These are phyloP conservation scores for Plasmopara halstedii DNA, from an alignment of 352 stramenopile genomes.

Conservation along the genomic window DNA sequence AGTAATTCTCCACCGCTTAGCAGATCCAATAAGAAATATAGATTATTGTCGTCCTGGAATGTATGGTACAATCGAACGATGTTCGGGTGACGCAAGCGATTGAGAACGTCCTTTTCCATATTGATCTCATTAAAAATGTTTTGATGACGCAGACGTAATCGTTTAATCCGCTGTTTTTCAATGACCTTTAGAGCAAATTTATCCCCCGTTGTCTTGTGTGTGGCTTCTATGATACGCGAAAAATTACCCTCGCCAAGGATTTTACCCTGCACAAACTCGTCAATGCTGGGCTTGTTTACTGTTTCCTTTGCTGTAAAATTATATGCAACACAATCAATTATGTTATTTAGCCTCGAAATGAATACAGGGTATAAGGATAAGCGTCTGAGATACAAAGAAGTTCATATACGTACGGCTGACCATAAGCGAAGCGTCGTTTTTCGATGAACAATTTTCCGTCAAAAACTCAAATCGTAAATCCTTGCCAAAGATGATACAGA, in stretches of 20 bases:
- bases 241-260: constrained; percentile 91
- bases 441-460: too few species aligned
- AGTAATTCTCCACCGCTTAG: constrained; percentile 90
- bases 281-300: constrained; percentile 61
- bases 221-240: constrained; percentile 86
- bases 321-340: constrained; percentile 8
- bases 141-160: constrained; percentile 87
- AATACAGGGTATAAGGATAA: not conserved
- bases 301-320: constrained; percentile 59
- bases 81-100: constrained; percentile 82
- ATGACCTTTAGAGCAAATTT: constrained; percentile 96
- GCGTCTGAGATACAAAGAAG: not conserved
- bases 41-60: constrained; percentile 92
- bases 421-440: not conserved
- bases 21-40: constrained; percentile 96
- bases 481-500: too few species aligned
- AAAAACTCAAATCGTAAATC: too few species aligned
- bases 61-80: constrained; percentile 94
- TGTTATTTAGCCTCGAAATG: not conserved
- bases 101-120: constrained; percentile 95
- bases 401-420: constrained; percentile 15
- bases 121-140: constrained; percentile 99
- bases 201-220: constrained; percentile 86
- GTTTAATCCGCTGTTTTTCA: constrained; percentile 84
- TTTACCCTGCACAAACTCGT: constrained; percentile 59